A percentile compares a stretch with the other conserved stretches of the same genome.
Evolutionary conservation across 306 rosid species (phyloP).

Genomic region (apple (Malus domestica)): DNA sequence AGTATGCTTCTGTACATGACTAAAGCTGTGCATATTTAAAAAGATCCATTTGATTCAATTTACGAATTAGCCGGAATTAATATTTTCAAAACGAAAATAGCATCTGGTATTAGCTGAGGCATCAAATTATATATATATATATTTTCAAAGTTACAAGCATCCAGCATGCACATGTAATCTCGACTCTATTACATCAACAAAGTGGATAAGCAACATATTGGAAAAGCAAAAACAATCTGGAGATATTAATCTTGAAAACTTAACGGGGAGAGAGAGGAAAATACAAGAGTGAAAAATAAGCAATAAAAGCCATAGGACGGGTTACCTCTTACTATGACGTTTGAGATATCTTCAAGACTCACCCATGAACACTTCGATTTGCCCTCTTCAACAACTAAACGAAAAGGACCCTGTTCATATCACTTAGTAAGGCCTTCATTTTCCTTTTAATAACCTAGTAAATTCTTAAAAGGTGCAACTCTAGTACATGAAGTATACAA

Average conservation of each 20-base stretch:
- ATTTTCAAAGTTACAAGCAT: background rate
- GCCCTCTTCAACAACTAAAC: slow-evolving; percentile 97
- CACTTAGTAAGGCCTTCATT: background rate
- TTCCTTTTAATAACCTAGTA: background rate
- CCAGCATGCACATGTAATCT: background rate
- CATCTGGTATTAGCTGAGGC: background rate
- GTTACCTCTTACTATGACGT: slow-evolving; percentile 77
- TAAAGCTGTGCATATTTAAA: background rate
- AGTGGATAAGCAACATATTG: background rate
- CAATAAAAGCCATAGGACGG: slow-evolving; percentile 8
- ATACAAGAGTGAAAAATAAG: background rate
- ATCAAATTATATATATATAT: background rate
- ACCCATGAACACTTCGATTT: slow-evolving; percentile 97
- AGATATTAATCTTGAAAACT: background rate
- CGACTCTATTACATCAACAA: background rate
- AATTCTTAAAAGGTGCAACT: background rate
- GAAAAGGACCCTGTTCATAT: slow-evolving; percentile 72
- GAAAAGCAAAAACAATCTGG: background rate
- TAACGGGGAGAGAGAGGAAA: background rate
- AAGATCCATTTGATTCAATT: too few species aligned
- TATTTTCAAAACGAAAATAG: background rate
- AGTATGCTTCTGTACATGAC: background rate
- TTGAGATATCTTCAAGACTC: slow-evolving; percentile 89
- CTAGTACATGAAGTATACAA: background rate
- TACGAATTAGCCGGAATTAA: background rate